Conservation (phyloP, 2,329 filamentous ascomycete species). For the Fusarium papillatum region DNA sequence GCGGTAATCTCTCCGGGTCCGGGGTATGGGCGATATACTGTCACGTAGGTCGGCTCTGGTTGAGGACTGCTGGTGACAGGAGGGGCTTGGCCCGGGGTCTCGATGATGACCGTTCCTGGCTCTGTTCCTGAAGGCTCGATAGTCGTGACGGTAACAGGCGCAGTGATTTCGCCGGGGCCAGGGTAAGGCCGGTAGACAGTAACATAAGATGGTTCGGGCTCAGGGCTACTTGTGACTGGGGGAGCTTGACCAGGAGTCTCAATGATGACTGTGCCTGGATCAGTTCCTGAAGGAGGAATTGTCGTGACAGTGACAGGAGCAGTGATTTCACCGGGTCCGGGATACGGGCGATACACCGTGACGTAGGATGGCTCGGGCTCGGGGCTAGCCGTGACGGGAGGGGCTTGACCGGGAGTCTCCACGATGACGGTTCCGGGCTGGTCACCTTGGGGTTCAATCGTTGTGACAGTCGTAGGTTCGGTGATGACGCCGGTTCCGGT, state of each 20-base stretch:
- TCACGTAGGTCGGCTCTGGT: neutral
- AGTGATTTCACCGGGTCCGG: neutral
- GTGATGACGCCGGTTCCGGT: slow-evolving; percentile 15
- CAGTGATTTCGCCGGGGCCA: neutral
- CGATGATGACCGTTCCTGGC: slow-evolving; percentile 26
- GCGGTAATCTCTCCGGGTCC: neutral
- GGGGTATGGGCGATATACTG: neutral
- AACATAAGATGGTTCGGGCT: neutral
- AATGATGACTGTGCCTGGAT: slow-evolving; percentile 30
- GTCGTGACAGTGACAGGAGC: slow-evolving; percentile 2
- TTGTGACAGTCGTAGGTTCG: slow-evolving; percentile 7
- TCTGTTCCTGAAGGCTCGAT: neutral
- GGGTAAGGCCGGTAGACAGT: neutral
- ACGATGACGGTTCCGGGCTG: slow-evolving; percentile 20
- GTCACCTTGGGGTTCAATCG: slow-evolving; percentile 3
- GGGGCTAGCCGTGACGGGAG: neutral
- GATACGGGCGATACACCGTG: slow-evolving; percentile 14
- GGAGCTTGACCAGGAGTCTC: slow-evolving; percentile 18
- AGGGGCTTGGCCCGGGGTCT: neutral
- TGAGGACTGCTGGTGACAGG: neutral
- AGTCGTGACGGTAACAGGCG: slow-evolving; percentile 7
- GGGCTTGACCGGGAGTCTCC: slow-evolving; percentile 17
- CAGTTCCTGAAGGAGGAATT: slow-evolving; percentile 23
- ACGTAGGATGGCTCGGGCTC: slow-evolving; percentile 7
- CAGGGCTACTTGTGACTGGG: neutral